A percentile compares a stretch with the other conserved stretches of the same genome.
Conservation (phyloP, 306 rosid species). For the Gleditsia sinensis region DNA sequence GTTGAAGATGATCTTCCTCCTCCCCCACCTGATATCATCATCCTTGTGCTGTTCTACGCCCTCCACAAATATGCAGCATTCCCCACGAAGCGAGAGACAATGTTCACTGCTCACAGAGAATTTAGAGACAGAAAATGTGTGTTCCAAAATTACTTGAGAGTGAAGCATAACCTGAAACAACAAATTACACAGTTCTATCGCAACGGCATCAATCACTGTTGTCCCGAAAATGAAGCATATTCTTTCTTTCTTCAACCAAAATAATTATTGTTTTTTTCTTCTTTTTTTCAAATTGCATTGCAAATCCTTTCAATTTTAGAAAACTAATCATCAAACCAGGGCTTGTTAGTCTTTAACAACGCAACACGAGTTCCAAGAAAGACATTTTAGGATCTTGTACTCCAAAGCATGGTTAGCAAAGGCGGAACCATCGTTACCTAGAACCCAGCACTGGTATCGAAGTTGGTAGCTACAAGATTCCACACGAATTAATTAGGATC, state of each 20-base stretch:
- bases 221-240: neutral
- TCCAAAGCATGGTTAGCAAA: neutral
- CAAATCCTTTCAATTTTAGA: neutral
- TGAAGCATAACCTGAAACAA: neutral
- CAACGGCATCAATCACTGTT: neutral
- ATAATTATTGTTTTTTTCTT: too few species aligned
- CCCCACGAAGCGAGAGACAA: neutral
- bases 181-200: neutral
- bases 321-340: neutral
- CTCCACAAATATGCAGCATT: slow-evolving; percentile 6
- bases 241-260: neutral
- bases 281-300: too few species aligned
- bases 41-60: slow-evolving; percentile 26
- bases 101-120: neutral
- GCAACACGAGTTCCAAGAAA: neutral
- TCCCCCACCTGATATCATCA: slow-evolving; percentile 48
- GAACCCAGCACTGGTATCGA: too few species aligned
- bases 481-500: too few species aligned
- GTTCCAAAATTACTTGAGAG: neutral
- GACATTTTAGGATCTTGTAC: neutral
- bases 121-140: too few species aligned
- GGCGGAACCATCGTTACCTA: too few species aligned
- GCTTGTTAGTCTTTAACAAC: too few species aligned
- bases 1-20: slow-evolving; percentile 40
- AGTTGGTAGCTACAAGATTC: too few species aligned